Conservation (phyloP, 2,329 filamentous ascomycete species). For the Aspergillus oerlinghausenensis region DNA sequence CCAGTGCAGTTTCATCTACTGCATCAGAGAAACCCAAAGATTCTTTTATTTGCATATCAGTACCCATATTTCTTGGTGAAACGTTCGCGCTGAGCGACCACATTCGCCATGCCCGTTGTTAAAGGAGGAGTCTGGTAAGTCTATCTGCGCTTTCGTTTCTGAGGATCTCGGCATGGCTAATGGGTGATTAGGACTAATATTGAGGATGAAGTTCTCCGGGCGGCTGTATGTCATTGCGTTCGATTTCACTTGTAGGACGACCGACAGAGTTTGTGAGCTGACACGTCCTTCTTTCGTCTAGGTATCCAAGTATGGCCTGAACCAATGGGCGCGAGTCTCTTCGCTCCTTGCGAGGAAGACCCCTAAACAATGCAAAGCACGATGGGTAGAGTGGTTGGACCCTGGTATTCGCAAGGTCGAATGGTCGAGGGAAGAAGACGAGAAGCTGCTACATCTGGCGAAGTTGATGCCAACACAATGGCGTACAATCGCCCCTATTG, state of each 20-base stretch:
- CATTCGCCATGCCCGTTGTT: slow-evolving; percentile 55
- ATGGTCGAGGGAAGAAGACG: slow-evolving; percentile 98
- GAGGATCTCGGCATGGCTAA: slow-evolving; percentile 12
- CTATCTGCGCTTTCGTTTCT: neutral
- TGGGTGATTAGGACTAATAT: slow-evolving; percentile 53
- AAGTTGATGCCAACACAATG: slow-evolving; percentile 99
- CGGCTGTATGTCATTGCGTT: slow-evolving; percentile 50
- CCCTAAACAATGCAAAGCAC: slow-evolving; percentile 96
- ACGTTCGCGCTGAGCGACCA: slow-evolving; percentile 1
- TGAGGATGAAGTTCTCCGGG: slow-evolving; percentile 95
- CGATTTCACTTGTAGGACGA: neutral
- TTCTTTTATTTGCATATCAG: neutral
- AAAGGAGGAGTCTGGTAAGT: slow-evolving; percentile 60
- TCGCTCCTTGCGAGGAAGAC: slow-evolving; percentile 96
- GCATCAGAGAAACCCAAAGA: neutral
- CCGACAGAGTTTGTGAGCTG: neutral
- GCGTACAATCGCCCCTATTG: slow-evolving; percentile 95
- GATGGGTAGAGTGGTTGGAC: slow-evolving; percentile 98
- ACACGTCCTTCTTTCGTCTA: slow-evolving; percentile 10
- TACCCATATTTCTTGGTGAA: neutral
- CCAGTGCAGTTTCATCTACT: neutral
- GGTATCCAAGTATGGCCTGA: slow-evolving; percentile 87
- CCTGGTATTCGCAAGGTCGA: slow-evolving; percentile 98
- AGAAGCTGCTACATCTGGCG: slow-evolving; percentile 91
- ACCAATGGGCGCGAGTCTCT: slow-evolving; percentile 98